Evolutionary conservation across 352 stramenopile species (phyloP), one percentile per base, ranked within the genome.

Genomic region (Phytophthora tentaculata): DNA sequence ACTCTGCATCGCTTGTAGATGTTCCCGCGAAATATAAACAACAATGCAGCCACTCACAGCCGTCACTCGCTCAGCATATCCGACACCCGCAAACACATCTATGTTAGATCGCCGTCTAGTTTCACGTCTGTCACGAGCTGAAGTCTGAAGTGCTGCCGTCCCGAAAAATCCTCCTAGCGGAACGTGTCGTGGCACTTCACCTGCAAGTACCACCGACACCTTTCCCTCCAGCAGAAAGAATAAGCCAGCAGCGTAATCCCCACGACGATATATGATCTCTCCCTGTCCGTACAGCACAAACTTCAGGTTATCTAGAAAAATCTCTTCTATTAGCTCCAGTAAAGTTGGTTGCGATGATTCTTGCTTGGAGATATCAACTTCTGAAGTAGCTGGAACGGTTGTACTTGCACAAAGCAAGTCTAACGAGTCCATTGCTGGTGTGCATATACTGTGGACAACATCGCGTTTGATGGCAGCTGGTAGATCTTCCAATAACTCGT

Each of bases 271-370:
- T 54, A 90, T 86, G 19, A 88, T 78, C 54, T 90, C 81, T 1
- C 74, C 73, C 41, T 90, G 81, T 1, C 81, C 81, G 44, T 86
- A 90, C 2, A 90, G 67, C 22, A 85, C 55, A 54, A 90, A 89
- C n/a, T 76, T 77, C 9, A 84, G 48, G 32, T 86, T 89, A 49
- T 87, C 76, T 6, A 89, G 54, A 19, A 88, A 73, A 37, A 87
- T 71, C 0, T 67, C 72, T 43, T 91, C 81, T 6, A 89, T 61
- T 19, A 79, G 74, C 5, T 65, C 29, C 14, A 67, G 78, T 17
- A 69, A 47, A 4, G 54, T 60, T 35, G 50, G 19, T 7, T 17
- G 54, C 26, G 50, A 32, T 9, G 49, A 12, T 51, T 69, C 52
- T 29, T 35, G 2, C 9, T 52, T 56, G 19, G 29, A n/a, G n/a